Evolutionary conservation across 441 rosid species (phyloP).

Genomic region (Erodium trifolium): DNA sequence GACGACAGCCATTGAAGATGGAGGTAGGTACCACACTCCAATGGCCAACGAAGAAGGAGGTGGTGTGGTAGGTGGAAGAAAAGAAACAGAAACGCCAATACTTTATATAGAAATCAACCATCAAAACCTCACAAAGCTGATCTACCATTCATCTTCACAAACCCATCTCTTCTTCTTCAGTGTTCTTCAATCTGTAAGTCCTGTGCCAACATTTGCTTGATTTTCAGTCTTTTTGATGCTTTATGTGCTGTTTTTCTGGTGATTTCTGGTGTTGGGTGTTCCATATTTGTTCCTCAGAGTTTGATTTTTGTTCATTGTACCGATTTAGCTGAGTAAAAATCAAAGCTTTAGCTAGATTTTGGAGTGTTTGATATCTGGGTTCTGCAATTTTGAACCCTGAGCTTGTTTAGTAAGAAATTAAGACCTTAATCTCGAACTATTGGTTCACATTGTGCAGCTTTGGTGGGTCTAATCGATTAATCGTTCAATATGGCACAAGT

Average conservation of each 20-base stretch:
- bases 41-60: neutral
- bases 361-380: neutral
- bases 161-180: neutral
- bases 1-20: neutral
- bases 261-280: neutral
- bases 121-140: neutral
- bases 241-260: neutral
- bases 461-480: neutral
- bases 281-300: neutral
- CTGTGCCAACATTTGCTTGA: neutral
- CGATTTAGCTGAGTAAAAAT: neutral
- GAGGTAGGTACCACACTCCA: neutral
- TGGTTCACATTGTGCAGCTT: constrained; percentile 1
- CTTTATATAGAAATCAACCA: neutral
- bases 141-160: neutral
- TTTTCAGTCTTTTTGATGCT: neutral
- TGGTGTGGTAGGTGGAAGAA: neutral
- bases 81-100: neutral
- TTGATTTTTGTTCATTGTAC: neutral
- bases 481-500: neutral
- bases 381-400: too few species aligned
- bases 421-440: neutral
- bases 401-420: neutral
- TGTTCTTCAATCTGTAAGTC: neutral
- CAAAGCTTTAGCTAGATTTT: neutral